Evolutionary conservation across 2,329 filamentous ascomycete genomes (phyloP).

Genomic region (Plectosphaerella plurivora): DNA sequence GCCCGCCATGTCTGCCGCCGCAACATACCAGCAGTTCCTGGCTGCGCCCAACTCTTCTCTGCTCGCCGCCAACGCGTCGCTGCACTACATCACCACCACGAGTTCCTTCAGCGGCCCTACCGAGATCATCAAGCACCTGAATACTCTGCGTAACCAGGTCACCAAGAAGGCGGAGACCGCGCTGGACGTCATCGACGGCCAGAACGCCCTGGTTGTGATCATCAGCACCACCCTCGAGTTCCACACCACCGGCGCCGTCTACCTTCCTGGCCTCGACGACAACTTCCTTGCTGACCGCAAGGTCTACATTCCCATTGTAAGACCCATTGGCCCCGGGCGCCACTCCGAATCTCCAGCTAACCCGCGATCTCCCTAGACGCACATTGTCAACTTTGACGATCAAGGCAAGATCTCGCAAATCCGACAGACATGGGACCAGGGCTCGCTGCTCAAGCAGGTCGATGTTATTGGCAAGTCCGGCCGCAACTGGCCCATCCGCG

Average conservation of each 20-base stretch:
- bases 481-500: constrained; percentile 91
- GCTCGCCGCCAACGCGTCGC: constrained; percentile 60
- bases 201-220: constrained; percentile 68
- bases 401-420: constrained; percentile 79
- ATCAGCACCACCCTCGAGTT: constrained; percentile 83
- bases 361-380: constrained; percentile 50
- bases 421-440: constrained; percentile 93
- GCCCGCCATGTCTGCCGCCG: constrained; percentile 28
- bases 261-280: constrained; percentile 85
- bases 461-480: constrained; percentile 88
- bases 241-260: constrained; percentile 72
- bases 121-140: constrained; percentile 80
- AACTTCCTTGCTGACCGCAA: constrained; percentile 85
- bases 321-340: background rate
- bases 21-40: constrained; percentile 68
- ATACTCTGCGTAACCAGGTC: constrained; percentile 65
- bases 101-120: constrained; percentile 66
- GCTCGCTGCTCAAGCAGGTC: constrained; percentile 83
- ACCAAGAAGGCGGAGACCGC: constrained; percentile 80
- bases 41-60: constrained; percentile 59
- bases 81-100: constrained; percentile 89
- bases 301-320: constrained; percentile 75
- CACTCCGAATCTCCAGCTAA: constrained; percentile 2
- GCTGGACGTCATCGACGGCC: constrained; percentile 68
- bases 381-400: constrained; percentile 80